These are phyloP conservation scores for Globisporangium yorkense DNA, from an alignment of 352 stramenopile genomes.

Conservation along the genomic window DNA sequence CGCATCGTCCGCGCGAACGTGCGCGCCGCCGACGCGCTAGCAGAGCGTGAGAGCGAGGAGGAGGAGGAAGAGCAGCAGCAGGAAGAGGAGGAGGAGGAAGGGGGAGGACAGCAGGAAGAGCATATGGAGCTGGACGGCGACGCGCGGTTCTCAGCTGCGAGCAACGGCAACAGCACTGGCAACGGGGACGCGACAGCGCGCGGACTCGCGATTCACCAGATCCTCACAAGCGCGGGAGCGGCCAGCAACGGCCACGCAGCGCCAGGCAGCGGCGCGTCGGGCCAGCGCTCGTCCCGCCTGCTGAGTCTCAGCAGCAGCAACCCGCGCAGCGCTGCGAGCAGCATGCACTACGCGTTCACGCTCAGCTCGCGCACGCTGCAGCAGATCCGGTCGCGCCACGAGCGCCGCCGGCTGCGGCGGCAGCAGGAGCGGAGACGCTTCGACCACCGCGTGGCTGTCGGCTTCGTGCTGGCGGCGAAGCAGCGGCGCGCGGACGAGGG, in stretches of 20 bases:
- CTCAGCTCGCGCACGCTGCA: constrained; percentile 32
- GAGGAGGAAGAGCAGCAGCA: background rate
- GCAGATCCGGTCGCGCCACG: constrained; percentile 31
- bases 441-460: constrained; percentile 40
- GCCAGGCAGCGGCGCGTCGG: background rate
- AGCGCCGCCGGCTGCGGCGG: constrained; percentile 28
- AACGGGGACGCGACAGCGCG: background rate
- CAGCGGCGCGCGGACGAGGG: no score
- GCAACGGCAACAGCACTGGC: background rate
- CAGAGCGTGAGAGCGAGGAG: background rate
- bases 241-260: background rate
- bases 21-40: constrained; percentile 1
- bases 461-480: constrained; percentile 16
- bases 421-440: constrained; percentile 27
- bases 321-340: background rate
- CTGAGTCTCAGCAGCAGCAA: background rate
- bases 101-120: background rate
- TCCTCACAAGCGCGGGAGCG: background rate
- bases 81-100: background rate
- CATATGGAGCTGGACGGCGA: background rate
- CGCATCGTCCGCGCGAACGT: constrained; percentile 1
- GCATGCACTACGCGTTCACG: constrained; percentile 36
- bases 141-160: background rate
- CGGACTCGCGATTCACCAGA: background rate
- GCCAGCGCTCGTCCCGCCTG: background rate